These are phyloP conservation scores for Tetracladium setigerum DNA, from an alignment of 495 filamentous ascomycete genomes.

Conservation along the genomic window DNA sequence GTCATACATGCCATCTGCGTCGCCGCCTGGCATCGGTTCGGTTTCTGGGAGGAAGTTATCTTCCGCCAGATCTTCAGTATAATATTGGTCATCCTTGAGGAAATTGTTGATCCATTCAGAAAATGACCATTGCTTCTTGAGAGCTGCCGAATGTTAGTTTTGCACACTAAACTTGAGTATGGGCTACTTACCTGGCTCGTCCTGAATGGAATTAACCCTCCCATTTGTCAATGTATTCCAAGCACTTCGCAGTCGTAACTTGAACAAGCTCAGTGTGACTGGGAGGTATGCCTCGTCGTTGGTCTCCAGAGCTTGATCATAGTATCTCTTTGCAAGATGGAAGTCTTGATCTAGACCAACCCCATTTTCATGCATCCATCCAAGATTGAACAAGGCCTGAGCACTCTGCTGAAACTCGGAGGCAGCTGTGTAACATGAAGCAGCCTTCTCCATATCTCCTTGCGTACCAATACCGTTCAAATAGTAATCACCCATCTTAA, in stretches of 20 bases:
- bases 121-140: constrained; percentile 65
- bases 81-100: constrained; percentile 64
- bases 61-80: constrained; percentile 50
- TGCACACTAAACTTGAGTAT: background rate
- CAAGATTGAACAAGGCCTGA: constrained; percentile 93
- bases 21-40: constrained; percentile 45
- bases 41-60: constrained; percentile 43
- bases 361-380: constrained; percentile 99
- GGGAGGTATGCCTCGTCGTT: constrained; percentile 94
- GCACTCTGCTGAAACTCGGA: constrained; percentile 86
- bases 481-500: constrained; percentile 99
- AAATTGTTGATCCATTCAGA: constrained; percentile 80
- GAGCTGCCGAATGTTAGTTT: constrained; percentile 35
- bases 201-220: constrained; percentile 79
- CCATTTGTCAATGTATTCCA: constrained; percentile 94
- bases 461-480: constrained; percentile 68
- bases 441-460: constrained; percentile 76
- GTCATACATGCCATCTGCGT: constrained; percentile 57
- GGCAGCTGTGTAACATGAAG: constrained; percentile 83
- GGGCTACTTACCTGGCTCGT: constrained; percentile 65
- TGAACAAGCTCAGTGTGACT: constrained; percentile 79
- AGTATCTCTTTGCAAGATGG: constrained; percentile 93
- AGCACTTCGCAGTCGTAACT: constrained; percentile 73
- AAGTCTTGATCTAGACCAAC: constrained; percentile 91
- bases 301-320: constrained; percentile 84